Evolutionary conservation across 192 early-diverging fungal species (phyloP).

Genomic region (Kickxella alabastrina): DNA sequence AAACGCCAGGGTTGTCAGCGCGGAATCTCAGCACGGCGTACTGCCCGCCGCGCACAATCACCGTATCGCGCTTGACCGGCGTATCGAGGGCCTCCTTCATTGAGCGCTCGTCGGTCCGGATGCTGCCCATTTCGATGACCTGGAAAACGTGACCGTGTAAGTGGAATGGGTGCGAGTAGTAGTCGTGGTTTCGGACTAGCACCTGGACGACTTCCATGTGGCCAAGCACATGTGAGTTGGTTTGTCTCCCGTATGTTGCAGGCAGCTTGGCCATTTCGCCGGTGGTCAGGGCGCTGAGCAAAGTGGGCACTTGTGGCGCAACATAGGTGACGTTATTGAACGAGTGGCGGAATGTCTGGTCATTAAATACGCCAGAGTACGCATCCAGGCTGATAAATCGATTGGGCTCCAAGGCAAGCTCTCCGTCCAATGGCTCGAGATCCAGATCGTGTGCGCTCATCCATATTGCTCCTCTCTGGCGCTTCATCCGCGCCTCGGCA

Average conservation of each 20-base stretch:
- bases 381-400: conserved; percentile 49
- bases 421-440: conserved; percentile 53
- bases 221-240: conserved; percentile 59
- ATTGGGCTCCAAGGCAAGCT: conserved; percentile 44
- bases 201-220: conserved; percentile 65
- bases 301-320: conserved; percentile 57
- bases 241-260: conserved; percentile 59
- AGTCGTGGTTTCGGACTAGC: conserved; percentile 69
- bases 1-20: conserved; percentile 78
- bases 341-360: conserved; percentile 72
- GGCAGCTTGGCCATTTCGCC: conserved; percentile 49
- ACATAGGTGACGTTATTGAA: conserved; percentile 74
- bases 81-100: conserved; percentile 13
- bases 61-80: conserved; percentile 60
- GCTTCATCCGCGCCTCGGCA: conserved; percentile 4
- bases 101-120: conserved; percentile 33
- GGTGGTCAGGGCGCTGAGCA: conserved; percentile 60
- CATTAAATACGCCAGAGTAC: conserved; percentile 59
- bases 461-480: conserved; percentile 16
- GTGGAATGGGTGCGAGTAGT: conserved; percentile 75
- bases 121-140: conserved; percentile 57
- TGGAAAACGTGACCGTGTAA: conserved; percentile 86
- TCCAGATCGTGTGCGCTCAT: conserved; percentile 53
- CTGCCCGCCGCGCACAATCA: conserved; percentile 59
- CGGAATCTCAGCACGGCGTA: conserved; percentile 68